Evolutionary conservation across 352 stramenopile genomes (phyloP).

Genomic region (Phytophthora palmivora): DNA sequence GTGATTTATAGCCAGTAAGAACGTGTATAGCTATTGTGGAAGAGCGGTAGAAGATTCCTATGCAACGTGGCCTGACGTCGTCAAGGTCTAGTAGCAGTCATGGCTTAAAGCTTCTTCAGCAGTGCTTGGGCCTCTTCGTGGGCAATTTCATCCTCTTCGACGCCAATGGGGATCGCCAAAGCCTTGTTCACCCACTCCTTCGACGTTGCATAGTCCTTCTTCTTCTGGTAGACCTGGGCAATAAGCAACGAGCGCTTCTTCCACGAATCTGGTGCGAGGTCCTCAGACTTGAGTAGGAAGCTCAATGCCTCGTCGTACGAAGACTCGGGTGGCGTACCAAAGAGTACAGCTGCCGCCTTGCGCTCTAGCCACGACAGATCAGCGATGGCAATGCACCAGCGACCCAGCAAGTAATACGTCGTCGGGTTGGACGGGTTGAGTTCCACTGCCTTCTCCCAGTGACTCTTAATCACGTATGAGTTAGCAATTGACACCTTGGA

Average conservation of each 20-base stretch:
- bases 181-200: slow-evolving; percentile 81
- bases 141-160: slow-evolving; percentile 72
- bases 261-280: slow-evolving; percentile 75
- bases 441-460: slow-evolving; percentile 81
- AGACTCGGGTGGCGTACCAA: slow-evolving; percentile 79
- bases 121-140: slow-evolving; percentile 77
- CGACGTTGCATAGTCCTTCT: slow-evolving; percentile 63
- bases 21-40: slow-evolving; percentile 5
- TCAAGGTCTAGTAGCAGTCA: too few relatives aligned
- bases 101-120: slow-evolving; percentile 61
- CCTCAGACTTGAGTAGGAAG: slow-evolving; percentile 82
- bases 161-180: slow-evolving; percentile 58
- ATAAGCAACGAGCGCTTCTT: slow-evolving; percentile 89
- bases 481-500: slow-evolving; percentile 87
- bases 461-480: slow-evolving; percentile 81
- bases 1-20: slow-evolving; percentile 5
- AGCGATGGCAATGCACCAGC: slow-evolving; percentile 87
- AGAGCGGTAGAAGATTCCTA: slow-evolving; percentile 26
- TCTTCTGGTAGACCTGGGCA: slow-evolving; percentile 85
- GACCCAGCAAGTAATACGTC: slow-evolving; percentile 81
- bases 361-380: slow-evolving; percentile 89
- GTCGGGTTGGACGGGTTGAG: slow-evolving; percentile 79
- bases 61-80: neutral
- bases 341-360: slow-evolving; percentile 83
- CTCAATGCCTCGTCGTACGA: slow-evolving; percentile 84